Evolutionary conservation across 1,139 yeast species (phyloP).

Genomic region (Saccharomyces hybrid): DNA sequence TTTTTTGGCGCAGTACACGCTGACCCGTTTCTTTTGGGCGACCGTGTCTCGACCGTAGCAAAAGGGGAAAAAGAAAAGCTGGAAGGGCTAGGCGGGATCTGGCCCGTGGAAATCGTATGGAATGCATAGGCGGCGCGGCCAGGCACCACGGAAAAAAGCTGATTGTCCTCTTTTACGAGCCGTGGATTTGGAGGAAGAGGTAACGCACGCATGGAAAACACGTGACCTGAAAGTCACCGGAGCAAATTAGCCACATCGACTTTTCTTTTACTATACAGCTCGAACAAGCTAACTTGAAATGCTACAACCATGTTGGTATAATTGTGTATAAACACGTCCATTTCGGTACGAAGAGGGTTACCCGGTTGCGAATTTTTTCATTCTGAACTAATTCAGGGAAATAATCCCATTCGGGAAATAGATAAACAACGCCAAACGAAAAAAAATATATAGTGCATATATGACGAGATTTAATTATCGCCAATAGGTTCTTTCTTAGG

Average conservation of each 20-base stretch:
- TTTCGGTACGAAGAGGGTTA: neutral
- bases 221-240: neutral
- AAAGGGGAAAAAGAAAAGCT: neutral
- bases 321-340: no score
- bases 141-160: neutral
- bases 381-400: neutral
- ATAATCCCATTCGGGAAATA: neutral
- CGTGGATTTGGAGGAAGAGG: neutral
- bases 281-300: neutral
- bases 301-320: neutral
- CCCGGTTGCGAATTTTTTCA: neutral
- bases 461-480: neutral
- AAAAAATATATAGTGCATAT: neutral
- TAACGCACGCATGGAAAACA: neutral
- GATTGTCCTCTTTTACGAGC: neutral
- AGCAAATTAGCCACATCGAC: neutral
- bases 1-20: neutral
- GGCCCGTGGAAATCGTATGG: neutral
- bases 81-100: neutral
- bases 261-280: neutral
- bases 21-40: slow-evolving; percentile 1
- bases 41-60: neutral
- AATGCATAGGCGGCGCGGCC: neutral
- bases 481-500: neutral
- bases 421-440: neutral